These are phyloP conservation scores for Solanum ossicruentum DNA, from an alignment of 257 asterid species.

Conservation along the genomic window DNA sequence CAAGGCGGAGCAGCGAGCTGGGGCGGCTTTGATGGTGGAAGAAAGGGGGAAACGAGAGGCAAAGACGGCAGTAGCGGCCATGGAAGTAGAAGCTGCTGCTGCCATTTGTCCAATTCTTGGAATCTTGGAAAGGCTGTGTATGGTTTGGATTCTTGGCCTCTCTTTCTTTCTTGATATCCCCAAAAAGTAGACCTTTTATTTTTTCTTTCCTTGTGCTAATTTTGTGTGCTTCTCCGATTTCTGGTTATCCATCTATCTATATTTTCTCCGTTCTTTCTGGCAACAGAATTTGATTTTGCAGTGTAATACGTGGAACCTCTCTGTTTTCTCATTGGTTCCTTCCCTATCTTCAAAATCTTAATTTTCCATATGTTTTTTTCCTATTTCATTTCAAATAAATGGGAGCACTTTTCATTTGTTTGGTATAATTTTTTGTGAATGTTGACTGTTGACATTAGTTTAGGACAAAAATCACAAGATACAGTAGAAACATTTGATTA, in stretches of 20 bases:
- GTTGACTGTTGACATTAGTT: background rate
- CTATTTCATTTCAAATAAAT: background rate
- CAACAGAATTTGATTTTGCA: constrained; percentile 16
- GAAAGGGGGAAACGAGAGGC: constrained; percentile 36
- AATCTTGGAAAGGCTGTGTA: background rate
- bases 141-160: constrained; percentile 22
- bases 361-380: background rate
- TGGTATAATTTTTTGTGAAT: background rate
- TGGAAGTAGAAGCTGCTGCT: constrained; percentile 85
- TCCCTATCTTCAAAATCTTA: constrained; percentile 39
- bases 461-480: background rate
- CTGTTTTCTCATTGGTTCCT: constrained; percentile 41
- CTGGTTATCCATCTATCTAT: constrained; percentile 24
- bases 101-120: constrained; percentile 23
- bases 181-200: background rate
- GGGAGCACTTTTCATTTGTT: background rate
- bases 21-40: constrained; percentile 2
- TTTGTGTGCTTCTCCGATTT: constrained; percentile 6
- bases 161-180: constrained; percentile 12
- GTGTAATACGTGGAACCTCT: constrained; percentile 40
- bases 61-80: constrained; percentile 83
- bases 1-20: constrained; percentile 32
- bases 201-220: background rate
- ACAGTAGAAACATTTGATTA: background rate
- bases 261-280: constrained; percentile 5